Percentiles rank a stretch among this genome's conserved stretches.
Evolutionary conservation across 2,329 filamentous ascomycete species (phyloP).

Genomic region (Xylogone sp.): DNA sequence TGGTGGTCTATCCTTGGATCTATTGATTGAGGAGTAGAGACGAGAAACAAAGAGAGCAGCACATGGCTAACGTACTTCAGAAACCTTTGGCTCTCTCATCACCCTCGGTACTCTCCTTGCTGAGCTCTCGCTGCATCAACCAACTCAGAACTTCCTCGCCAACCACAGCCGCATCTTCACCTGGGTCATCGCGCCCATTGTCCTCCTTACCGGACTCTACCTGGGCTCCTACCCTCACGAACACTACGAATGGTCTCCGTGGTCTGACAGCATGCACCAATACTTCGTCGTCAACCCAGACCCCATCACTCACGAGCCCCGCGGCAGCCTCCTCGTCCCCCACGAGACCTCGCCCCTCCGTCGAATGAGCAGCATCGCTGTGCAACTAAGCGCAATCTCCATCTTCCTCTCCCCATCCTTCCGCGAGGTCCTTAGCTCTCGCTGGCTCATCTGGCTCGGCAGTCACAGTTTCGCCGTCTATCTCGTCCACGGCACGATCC

Average conservation of each 20-base stretch:
- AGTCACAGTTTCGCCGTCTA: conserved; percentile 63
- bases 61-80: conserved; percentile 8
- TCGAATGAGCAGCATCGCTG: neutral
- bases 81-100: conserved; percentile 52
- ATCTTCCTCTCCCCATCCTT: conserved; percentile 40
- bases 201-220: conserved; percentile 50
- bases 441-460: conserved; percentile 57
- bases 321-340: conserved; percentile 46
- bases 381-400: conserved; percentile 27
- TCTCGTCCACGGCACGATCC: conserved; percentile 57
- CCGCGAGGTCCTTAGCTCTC: conserved; percentile 45
- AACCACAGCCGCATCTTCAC: conserved; percentile 39
- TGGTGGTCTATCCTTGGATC: conserved; percentile 13
- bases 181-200: conserved; percentile 41
- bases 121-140: conserved; percentile 50
- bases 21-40: neutral
- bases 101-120: conserved; percentile 60
- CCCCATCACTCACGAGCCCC: conserved; percentile 42
- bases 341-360: neutral
- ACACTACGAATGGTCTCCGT: conserved; percentile 47
- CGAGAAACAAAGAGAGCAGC: conserved; percentile 1
- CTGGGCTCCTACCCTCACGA: conserved; percentile 58
- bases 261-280: conserved; percentile 44
- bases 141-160: conserved; percentile 42
- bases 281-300: conserved; percentile 42